phyloP scores from a whole-genome alignment of 2,329 filamentous ascomycete genomes.

The Fonsecaea pedrosoi region DNA sequence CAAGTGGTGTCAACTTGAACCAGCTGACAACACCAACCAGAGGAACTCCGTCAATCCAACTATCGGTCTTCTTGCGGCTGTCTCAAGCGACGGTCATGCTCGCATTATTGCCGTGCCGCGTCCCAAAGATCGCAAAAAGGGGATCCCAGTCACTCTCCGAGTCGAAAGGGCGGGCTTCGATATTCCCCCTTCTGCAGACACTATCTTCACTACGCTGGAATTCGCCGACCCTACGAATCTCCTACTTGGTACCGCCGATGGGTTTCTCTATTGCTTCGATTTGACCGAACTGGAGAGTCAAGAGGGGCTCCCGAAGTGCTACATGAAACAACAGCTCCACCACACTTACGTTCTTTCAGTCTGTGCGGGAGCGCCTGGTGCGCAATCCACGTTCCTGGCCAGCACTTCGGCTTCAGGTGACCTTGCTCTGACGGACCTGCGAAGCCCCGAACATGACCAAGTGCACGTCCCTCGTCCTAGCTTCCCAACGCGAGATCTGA shows the following conservation, averaged over 20 bases:
- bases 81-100: slow-evolving; percentile 65
- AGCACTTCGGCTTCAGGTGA: slow-evolving; percentile 63
- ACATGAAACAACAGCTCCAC: slow-evolving; percentile 41
- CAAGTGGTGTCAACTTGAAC: slow-evolving; percentile 62
- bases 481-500: slow-evolving; percentile 55
- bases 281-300: slow-evolving; percentile 38
- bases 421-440: slow-evolving; percentile 61
- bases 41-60: slow-evolving; percentile 43
- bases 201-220: slow-evolving; percentile 62
- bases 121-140: slow-evolving; percentile 7
- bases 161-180: slow-evolving; percentile 20
- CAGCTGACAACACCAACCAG: slow-evolving; percentile 27
- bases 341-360: slow-evolving; percentile 56
- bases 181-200: slow-evolving; percentile 51
- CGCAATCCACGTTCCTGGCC: slow-evolving; percentile 59
- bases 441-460: slow-evolving; percentile 44
- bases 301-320: slow-evolving; percentile 9
- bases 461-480: slow-evolving; percentile 43
- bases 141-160: slow-evolving; percentile 1
- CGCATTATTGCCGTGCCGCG: slow-evolving; percentile 60
- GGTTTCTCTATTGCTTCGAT: slow-evolving; percentile 63
- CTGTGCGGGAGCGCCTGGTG: slow-evolving; percentile 60
- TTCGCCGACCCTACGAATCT: slow-evolving; percentile 65
- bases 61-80: slow-evolving; percentile 62
- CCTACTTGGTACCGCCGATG: slow-evolving; percentile 63